Evolutionary conservation across 129 eudicot genomes (phyloP).

Genomic region (Pseudognaphalium luteoalbum): DNA sequence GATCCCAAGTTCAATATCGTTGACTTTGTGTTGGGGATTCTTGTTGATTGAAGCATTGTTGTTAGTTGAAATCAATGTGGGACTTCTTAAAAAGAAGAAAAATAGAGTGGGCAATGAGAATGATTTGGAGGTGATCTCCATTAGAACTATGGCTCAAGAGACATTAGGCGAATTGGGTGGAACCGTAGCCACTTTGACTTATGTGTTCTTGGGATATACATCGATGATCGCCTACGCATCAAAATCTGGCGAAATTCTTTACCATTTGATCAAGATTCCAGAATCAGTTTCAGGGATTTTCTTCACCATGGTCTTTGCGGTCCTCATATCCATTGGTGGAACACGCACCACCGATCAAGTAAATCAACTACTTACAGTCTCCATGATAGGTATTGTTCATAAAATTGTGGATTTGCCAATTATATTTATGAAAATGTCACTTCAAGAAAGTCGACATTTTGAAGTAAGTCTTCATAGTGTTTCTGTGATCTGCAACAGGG

Average conservation of each 20-base stretch:
- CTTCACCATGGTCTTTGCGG: slow-evolving; percentile 63
- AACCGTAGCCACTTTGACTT: slow-evolving; percentile 58
- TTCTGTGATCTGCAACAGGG: slow-evolving; percentile 47
- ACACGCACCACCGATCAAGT: slow-evolving; percentile 69
- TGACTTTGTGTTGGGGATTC: slow-evolving; percentile 88
- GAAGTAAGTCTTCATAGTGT: slow-evolving; percentile 8
- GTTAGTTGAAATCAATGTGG: slow-evolving; percentile 76
- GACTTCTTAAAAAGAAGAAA: slow-evolving; percentile 55
- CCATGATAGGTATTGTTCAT: slow-evolving; percentile 58
- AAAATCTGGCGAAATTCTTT: slow-evolving; percentile 83
- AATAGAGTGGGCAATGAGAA: slow-evolving; percentile 27
- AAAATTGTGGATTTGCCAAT: not conserved
- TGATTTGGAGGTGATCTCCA: slow-evolving; percentile 71
- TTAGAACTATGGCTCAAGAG: slow-evolving; percentile 92
- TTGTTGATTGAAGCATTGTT: slow-evolving; percentile 76
- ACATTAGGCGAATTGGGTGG: slow-evolving; percentile 87
- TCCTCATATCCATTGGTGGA: slow-evolving; percentile 65
- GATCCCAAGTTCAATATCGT: slow-evolving; percentile 69
- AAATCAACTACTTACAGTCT: slow-evolving; percentile 69
- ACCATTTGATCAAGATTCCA: slow-evolving; percentile 59
- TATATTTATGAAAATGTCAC: not conserved
- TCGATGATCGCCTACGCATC: slow-evolving; percentile 76
- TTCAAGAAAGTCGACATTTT: slow-evolving; percentile 8
- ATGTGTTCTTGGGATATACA: slow-evolving; percentile 83
- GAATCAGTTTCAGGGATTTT: slow-evolving; percentile 50